Percentiles rank a stretch among this genome's conserved stretches.
phyloP scores from a whole-genome alignment of 257 asterid genomes.

The Solanum chiquidenum region DNA sequence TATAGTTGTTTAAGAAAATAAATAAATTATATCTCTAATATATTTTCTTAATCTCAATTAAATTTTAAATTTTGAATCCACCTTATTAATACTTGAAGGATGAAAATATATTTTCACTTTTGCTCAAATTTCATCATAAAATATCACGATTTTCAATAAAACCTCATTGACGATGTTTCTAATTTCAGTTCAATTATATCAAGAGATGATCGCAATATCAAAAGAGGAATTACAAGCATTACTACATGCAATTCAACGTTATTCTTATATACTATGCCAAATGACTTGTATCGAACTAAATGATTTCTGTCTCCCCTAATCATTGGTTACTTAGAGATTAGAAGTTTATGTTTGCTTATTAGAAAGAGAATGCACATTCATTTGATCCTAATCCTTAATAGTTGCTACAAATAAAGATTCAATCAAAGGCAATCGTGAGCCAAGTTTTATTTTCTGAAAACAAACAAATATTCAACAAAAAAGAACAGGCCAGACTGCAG shows the following conservation, averaged over 20 bases:
- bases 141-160: background rate
- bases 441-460: no score
- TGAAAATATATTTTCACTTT: background rate
- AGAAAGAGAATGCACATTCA: background rate
- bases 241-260: background rate
- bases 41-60: background rate
- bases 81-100: no score
- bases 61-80: no score
- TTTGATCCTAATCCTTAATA: no score
- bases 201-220: background rate
- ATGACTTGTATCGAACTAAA: no score
- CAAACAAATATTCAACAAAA: background rate
- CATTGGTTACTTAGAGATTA: background rate
- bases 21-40: no score
- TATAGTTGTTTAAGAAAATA: no score
- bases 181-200: background rate
- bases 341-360: background rate
- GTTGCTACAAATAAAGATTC: background rate
- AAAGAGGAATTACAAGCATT: background rate
- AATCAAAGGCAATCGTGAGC: no score
- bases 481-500: accelerated
- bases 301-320: accelerated
- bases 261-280: no score
- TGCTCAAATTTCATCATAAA: background rate
- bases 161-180: background rate